Evolutionary conservation across 345 rosid species (phyloP).

Genomic region (Turnera subulata): DNA sequence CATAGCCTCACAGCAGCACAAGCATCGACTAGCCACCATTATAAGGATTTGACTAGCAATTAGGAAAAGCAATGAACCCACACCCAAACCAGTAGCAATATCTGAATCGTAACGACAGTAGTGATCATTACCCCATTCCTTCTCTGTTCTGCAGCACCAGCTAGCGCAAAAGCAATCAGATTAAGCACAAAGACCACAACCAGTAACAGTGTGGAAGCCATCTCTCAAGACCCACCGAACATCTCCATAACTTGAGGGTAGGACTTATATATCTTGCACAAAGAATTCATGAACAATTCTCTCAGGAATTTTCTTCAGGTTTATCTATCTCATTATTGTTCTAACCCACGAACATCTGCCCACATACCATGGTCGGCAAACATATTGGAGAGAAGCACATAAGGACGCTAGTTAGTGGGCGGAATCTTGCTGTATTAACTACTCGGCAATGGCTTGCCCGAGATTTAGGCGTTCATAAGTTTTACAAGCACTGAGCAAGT

Average conservation of each 20-base stretch:
- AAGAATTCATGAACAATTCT: conserved; percentile 38
- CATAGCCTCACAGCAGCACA: conserved; percentile 86
- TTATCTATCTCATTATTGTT: conserved; percentile 36
- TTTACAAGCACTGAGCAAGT: conserved; percentile 40
- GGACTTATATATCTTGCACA: conserved; percentile 32
- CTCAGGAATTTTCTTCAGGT: conserved; percentile 34
- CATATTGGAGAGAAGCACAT: conserved; percentile 38
- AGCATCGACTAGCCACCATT: conserved; percentile 87
- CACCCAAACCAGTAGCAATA: conserved; percentile 80
- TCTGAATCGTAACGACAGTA: conserved; percentile 82
- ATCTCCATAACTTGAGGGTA: conserved; percentile 34
- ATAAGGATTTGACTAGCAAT: conserved; percentile 63
- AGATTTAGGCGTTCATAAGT: conserved; percentile 22
- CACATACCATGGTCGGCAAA: conserved; percentile 43
- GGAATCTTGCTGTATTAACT: conserved; percentile 27
- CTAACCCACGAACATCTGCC: conserved; percentile 32
- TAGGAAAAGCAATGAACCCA: conserved; percentile 78
- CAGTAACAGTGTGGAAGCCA: conserved; percentile 82
- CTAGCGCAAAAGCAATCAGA: conserved; percentile 89
- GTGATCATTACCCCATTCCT: conserved; percentile 53
- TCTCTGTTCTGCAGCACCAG: conserved; percentile 96
- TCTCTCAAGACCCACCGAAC: too few species aligned
- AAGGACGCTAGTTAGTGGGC: conserved; percentile 30
- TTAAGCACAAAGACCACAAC: conserved; percentile 61
- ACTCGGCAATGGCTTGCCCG: conserved; percentile 30